Percentiles rank a stretch among this genome's conserved stretches.
phyloP scores from a whole-genome alignment of 192 early-diverging fungal genomes.

The Entomortierella beljakovae region DNA sequence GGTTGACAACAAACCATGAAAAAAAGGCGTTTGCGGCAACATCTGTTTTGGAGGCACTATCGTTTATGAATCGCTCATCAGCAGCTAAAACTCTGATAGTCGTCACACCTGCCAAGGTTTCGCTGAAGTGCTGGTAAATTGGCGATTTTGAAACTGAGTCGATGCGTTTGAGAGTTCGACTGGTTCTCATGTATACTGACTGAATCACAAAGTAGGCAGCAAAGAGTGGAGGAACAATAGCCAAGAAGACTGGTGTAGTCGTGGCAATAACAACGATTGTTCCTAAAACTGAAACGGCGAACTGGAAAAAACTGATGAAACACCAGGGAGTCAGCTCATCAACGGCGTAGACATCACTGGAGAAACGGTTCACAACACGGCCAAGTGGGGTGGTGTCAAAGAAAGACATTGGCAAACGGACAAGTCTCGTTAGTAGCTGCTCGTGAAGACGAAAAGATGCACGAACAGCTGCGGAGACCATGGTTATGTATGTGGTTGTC shows the following conservation, averaged over 20 bases:
- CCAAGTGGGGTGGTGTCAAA: conserved; percentile 81
- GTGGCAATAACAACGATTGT: conserved; percentile 56
- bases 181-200: conserved; percentile 74
- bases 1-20: conserved; percentile 74
- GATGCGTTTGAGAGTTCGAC: conserved; percentile 84
- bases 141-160: conserved; percentile 86
- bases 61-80: conserved; percentile 68
- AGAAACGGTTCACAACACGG: conserved; percentile 90
- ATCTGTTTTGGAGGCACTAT: conserved; percentile 69
- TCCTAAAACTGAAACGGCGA: conserved; percentile 33
- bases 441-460: conserved; percentile 71
- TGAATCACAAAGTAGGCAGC: conserved; percentile 62
- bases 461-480: conserved; percentile 59
- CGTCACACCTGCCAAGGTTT: conserved; percentile 75
- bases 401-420: conserved; percentile 70
- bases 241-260: conserved; percentile 58
- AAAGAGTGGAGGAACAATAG: conserved; percentile 62
- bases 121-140: conserved; percentile 81
- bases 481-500: conserved; percentile 14
- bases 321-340: conserved; percentile 74
- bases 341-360: conserved; percentile 85
- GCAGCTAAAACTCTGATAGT: conserved; percentile 85
- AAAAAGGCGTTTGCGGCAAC: conserved; percentile 79
- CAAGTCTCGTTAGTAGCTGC: conserved; percentile 70
- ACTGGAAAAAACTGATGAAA: conserved; percentile 56